Percentiles rank a stretch among this genome's conserved stretches.
Conservation (phyloP, 352 stramenopile genomes). For the Elongisporangium undulatum region DNA sequence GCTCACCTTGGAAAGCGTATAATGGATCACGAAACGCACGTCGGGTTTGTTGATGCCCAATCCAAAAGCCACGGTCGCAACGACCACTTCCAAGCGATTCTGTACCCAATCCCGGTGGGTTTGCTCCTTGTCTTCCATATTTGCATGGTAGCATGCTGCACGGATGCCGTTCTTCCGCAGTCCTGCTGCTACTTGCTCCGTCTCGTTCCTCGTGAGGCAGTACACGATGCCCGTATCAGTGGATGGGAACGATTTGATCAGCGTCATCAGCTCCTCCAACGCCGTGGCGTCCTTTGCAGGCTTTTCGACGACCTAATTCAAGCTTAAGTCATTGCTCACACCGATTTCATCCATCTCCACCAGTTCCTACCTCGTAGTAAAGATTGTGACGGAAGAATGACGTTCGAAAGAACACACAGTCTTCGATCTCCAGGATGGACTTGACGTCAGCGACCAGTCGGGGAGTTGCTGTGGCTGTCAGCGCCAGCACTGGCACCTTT, state of each 20-base stretch:
- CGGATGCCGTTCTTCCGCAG: conserved; percentile 69
- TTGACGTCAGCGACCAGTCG: conserved; percentile 72
- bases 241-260: conserved; percentile 62
- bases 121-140: conserved; percentile 58
- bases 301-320: conserved; percentile 35
- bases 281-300: conserved; percentile 38
- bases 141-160: conserved; percentile 89
- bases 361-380: conserved; percentile 69
- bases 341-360: neutral
- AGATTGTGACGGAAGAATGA: conserved; percentile 91
- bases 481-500: conserved; percentile 85
- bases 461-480: conserved; percentile 86
- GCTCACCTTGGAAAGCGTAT: conserved; percentile 70
- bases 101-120: conserved; percentile 56
- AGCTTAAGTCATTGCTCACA: no score
- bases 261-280: conserved; percentile 61
- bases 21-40: conserved; percentile 91
- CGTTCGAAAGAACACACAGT: conserved; percentile 84
- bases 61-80: conserved; percentile 93
- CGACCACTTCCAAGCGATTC: conserved; percentile 80
- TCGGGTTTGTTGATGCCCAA: conserved; percentile 94
- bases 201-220: conserved; percentile 90
- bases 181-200: conserved; percentile 78
- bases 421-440: conserved; percentile 64
- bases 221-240: conserved; percentile 89